These are phyloP conservation scores for Hemisphaericaspora xylofermentans DNA, from an alignment of 1,139 yeast genomes.

Conservation along the genomic window DNA sequence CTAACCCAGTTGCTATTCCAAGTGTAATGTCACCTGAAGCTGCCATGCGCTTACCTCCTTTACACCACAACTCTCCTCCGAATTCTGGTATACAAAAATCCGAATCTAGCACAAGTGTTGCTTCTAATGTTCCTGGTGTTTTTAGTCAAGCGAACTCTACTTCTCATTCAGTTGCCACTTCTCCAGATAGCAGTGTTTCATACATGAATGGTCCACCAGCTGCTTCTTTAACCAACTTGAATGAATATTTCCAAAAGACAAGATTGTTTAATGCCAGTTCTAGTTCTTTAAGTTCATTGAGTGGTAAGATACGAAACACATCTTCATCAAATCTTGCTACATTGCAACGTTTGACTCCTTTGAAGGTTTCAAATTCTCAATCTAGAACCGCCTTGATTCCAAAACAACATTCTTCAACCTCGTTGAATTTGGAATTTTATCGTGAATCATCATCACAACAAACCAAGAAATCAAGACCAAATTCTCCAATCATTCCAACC, in stretches of 20 bases:
- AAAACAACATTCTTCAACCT: conserved; percentile 19
- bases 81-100: conserved; percentile 11
- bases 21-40: conserved; percentile 14
- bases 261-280: conserved; percentile 25
- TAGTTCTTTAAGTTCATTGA: conserved; percentile 27
- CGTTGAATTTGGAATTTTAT: conserved; percentile 31
- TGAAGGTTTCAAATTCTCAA: conserved; percentile 22
- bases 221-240: conserved; percentile 30
- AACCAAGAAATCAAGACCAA: conserved; percentile 41
- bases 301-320: conserved; percentile 20
- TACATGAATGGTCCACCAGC: conserved; percentile 8
- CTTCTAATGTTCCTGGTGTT: conserved; percentile 16
- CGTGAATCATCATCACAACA: conserved; percentile 12
- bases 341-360: conserved; percentile 41
- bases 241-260: conserved; percentile 30
- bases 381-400: conserved; percentile 8
- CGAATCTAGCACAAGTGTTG: conserved; percentile 14
- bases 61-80: conserved; percentile 8
- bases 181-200: conserved; percentile 26
- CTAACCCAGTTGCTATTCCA: conserved; percentile 8
- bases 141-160: conserved; percentile 21
- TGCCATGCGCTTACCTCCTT: conserved; percentile 12
- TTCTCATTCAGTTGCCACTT: conserved; percentile 32
- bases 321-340: conserved; percentile 23
- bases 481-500: conserved; percentile 31